These are phyloP conservation scores for Erysimum cheiranthoides DNA, from an alignment of 345 rosid genomes.

Conservation along the genomic window DNA sequence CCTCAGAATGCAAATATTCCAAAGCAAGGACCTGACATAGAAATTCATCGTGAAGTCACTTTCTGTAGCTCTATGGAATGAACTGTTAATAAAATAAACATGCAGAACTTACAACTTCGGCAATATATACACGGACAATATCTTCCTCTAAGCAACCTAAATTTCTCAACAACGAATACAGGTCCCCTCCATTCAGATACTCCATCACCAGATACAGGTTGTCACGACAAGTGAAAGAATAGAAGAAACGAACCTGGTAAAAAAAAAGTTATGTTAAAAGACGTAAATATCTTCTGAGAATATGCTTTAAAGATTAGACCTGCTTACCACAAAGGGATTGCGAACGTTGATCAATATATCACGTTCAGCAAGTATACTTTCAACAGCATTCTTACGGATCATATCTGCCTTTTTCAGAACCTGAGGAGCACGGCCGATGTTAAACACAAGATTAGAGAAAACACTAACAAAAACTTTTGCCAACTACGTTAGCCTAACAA, in stretches of 20 bases:
- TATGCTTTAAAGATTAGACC: conserved; percentile 49
- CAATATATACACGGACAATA: conserved; percentile 96
- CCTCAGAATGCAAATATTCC: conserved; percentile 93
- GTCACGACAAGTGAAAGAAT: conserved; percentile 98
- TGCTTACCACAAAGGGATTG: conserved; percentile 99
- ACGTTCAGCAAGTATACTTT: conserved; percentile 99
- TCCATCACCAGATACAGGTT: conserved; percentile 99
- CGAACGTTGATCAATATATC: conserved; percentile 98
- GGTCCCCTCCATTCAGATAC: conserved; percentile 98
- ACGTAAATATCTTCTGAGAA: conserved; percentile 37
- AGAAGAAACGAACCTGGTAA: conserved; percentile 96
- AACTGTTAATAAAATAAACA: conserved; percentile 2
- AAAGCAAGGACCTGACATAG: conserved; percentile 80
- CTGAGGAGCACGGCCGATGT: conserved; percentile 52
- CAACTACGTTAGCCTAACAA: conserved; percentile 18
- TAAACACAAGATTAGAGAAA: conserved; percentile 34
- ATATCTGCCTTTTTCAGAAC: conserved; percentile 99
- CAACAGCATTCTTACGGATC: conserved; percentile 99
- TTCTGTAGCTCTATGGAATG: conserved; percentile 28
- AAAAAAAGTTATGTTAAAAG: conserved; percentile 47
- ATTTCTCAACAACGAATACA: conserved; percentile 94
- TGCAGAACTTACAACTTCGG: conserved; percentile 89
- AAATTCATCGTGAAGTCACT: conserved; percentile 23
- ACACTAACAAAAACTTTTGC: conserved; percentile 31
- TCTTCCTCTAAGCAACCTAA: conserved; percentile 98